Evolutionary conservation across 257 asterid species (phyloP), one percentile per base, ranked within the genome.

Genomic region (Schizonepeta tenuifolia): DNA sequence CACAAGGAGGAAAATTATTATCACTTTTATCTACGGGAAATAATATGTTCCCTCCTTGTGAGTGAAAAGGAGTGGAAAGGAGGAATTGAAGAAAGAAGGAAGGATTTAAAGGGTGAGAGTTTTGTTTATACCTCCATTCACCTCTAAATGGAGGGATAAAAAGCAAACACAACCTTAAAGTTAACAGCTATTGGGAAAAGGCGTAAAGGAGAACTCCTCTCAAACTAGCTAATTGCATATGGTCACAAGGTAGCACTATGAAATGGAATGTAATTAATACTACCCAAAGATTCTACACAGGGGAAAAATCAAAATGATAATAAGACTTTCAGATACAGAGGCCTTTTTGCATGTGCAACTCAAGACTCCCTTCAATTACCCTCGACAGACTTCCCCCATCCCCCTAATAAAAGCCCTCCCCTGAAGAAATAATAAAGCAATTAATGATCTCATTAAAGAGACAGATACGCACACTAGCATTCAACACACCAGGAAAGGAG

Each of bases 341-440:
- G 62, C 21, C 56, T 20, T 73, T 47, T 74, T 26, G 18, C 38
- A 55, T 18, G 59, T 60, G 51, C 56, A 53, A 33, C 55, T 40
- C 28, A 61, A 71, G 24, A 58, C 47, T 66, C 67, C 43, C 50
- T 43, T 35, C 18, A 28, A 44, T 17, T 24, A 53, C 41, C 51
- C 38, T 15, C 53, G 38, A 64, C 17, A 57, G 35, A 20, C 21
- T 8, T n/a, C 51, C 51, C 20, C 40, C 63, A 15, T 28, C 43
- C n/a, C 65, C 65, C 44, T 1, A 58, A 33, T 0, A 14, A 21
- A 21, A 13, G 15, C 36, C 22, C 47, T 6, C 14, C 69, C 18
- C 49, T 35, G 50, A 46, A 43, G 40, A 53, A 63, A 51, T 9
- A 15, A 2, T 9, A 50, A 61, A 28, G 2, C 17, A 35, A 43